Evolutionary conservation across 441 rosid species (phyloP).

Genomic region (Corymbia citriodora): DNA sequence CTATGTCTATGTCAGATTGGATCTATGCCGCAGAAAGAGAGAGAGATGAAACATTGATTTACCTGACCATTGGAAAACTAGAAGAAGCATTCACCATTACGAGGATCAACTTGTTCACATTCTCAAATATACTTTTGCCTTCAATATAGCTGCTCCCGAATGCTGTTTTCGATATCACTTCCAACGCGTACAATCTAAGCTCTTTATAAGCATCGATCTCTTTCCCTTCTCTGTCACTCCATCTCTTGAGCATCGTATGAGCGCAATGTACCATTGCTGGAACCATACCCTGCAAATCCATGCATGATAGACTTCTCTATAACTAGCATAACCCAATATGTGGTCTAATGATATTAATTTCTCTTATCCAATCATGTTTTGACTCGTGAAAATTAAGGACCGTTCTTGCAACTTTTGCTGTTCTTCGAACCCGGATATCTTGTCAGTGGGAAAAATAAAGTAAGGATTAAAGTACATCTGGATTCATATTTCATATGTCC

Average conservation of each 20-base stretch:
- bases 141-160: conserved; percentile 9
- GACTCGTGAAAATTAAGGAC: background rate
- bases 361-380: background rate
- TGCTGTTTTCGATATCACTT: conserved; percentile 10
- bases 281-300: background rate
- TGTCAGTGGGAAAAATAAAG: no score
- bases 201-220: conserved; percentile 2
- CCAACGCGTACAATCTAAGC: background rate
- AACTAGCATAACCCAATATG: background rate
- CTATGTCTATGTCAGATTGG: background rate
- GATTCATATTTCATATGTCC: background rate
- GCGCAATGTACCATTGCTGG: background rate
- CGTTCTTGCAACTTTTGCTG: no score
- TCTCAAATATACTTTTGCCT: conserved; percentile 7
- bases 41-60: background rate
- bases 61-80: background rate
- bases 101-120: background rate
- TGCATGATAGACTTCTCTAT: background rate
- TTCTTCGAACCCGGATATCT: no score
- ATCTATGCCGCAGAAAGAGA: background rate
- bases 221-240: background rate
- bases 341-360: background rate
- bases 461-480: background rate
- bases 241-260: conserved; percentile 8
- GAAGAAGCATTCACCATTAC: background rate